Evolutionary conservation across 2,329 filamentous ascomycete genomes (phyloP), one percentile per base, ranked within the genome.

Genomic region (Colletotrichum magnum): DNA sequence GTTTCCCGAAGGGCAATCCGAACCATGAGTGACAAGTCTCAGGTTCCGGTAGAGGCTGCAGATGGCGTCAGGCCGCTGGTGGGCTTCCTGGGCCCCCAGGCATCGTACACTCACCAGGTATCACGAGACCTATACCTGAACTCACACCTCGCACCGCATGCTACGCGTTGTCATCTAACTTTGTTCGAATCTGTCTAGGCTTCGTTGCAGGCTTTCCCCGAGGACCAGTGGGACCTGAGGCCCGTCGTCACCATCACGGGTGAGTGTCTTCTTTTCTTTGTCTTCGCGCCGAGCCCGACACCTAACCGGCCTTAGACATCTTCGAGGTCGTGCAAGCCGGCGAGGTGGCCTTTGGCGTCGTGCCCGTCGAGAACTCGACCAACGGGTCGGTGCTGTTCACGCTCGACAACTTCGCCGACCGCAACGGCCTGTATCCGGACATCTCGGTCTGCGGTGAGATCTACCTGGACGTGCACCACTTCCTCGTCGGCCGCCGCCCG

Each of bases 321-420:
- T 97, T 98, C 79, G 85, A 90, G 58, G 87, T 90, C 16, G 92
- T 97, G 6, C 94, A 97, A 76, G 84, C 86, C 45, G 87, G 88
- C 67, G 78, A 83, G 52, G 89, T 89, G 0, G 81, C 87, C 60
- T 91, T 91, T 65, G 96, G 95, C 73, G 93, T 98, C 39, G 93
- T 98, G 2, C 96, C 96, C 6, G 95, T 97, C 80, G 95, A 98
- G 79, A 99, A 99, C 84, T 97, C 93, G 48, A 95, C 94, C 77
- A 97, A 98, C 80, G 96, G 96, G 76, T 92, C 92, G 63, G 96
- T 99, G 58, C 90, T 96, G 64, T 93, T 94, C 79, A 97, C 95
- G 0, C 88, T 98, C 26, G 95, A 98, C 80, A 89, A 95, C 72
- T 89, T 99, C 69, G 94, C 94, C 73, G 94, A 97, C 81, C 86